phyloP scores from a whole-genome alignment of 2,329 filamentous ascomycete genomes.

The Aspergillus cejpii region DNA sequence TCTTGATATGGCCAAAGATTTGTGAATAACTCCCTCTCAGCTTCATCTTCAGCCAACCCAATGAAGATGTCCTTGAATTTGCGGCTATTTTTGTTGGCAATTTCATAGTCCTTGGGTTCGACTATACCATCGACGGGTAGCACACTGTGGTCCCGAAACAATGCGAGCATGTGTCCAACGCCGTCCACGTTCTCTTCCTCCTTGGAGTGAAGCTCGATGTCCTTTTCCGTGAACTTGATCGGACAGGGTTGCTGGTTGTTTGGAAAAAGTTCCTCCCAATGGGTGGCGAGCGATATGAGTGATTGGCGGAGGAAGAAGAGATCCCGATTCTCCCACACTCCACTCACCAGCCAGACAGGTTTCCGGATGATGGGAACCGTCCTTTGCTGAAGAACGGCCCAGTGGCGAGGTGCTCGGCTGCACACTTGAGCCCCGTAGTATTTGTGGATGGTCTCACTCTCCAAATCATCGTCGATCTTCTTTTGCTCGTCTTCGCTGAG shows the following conservation, averaged over 20 bases:
- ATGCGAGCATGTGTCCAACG: constrained; percentile 24
- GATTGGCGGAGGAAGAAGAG: constrained; percentile 30
- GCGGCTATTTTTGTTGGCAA: constrained; percentile 8
- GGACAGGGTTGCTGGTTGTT: constrained; percentile 13
- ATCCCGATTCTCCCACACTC: constrained; percentile 29
- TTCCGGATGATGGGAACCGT: constrained; percentile 21
- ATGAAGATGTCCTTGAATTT: constrained; percentile 24
- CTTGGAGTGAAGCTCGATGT: constrained; percentile 20
- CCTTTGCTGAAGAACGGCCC: constrained; percentile 20
- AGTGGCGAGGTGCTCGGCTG: constrained; percentile 26
- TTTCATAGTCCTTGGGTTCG: constrained; percentile 24
- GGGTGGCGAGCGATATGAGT: constrained; percentile 19
- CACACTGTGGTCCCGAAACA: constrained; percentile 24
- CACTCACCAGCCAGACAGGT: constrained; percentile 28
- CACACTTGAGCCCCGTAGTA: constrained; percentile 30
- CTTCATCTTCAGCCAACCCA: constrained; percentile 18
- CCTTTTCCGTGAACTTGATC: constrained; percentile 19
- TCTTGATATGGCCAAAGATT: constrained; percentile 26
- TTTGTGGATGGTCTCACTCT: constrained; percentile 31
- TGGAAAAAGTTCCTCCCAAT: constrained; percentile 20
- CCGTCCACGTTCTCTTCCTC: constrained; percentile 30
- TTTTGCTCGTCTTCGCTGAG: constrained; percentile 23
- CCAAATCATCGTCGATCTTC: constrained; percentile 23
- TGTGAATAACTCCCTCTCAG: constrained; percentile 18
- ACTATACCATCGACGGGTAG: constrained; percentile 32